Conservation (phyloP, 768 basidiomycete species). For the Russula ochroleuca region DNA sequence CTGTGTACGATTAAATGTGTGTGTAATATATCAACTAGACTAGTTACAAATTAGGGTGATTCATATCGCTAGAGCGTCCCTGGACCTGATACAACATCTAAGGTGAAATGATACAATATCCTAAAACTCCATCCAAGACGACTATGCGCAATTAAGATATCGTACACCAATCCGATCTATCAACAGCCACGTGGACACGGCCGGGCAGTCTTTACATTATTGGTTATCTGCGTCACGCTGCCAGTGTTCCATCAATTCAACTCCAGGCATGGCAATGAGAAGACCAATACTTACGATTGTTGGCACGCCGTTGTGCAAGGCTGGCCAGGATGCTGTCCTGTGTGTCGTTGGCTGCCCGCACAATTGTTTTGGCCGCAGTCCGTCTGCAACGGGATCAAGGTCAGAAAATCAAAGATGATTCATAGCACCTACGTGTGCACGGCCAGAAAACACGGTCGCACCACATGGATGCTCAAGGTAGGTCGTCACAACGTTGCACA, state of each 20-base stretch:
- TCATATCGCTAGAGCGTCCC: neutral
- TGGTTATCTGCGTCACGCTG: constrained; percentile 8
- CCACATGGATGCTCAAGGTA: constrained; percentile 19
- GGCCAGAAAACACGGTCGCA: constrained; percentile 15
- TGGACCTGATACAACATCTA: too few species aligned
- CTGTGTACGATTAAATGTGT: neutral
- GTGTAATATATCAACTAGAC: neutral
- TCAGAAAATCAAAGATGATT: neutral
- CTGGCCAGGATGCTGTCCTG: constrained; percentile 11
- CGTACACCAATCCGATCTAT: neutral
- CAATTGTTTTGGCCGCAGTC: constrained; percentile 20
- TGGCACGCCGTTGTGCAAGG: constrained; percentile 18
- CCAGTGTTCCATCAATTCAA: neutral
- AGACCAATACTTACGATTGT: constrained; percentile 9
- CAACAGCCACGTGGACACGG: constrained; percentile 20
- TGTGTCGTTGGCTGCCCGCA: constrained; percentile 16
- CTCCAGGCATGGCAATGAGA: neutral
- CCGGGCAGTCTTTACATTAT: constrained; percentile 13
- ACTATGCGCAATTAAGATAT: neutral
- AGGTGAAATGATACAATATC: neutral
- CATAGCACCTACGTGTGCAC: constrained; percentile 7
- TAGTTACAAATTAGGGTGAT: neutral
- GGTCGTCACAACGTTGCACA: constrained; percentile 21
- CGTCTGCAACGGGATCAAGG: constrained; percentile 2
- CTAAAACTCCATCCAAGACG: neutral